Percentiles rank a stretch among this genome's conserved stretches.
Evolutionary conservation across 768 basidiomycete genomes (phyloP).

Genomic region (Termitomyces heimii): DNA sequence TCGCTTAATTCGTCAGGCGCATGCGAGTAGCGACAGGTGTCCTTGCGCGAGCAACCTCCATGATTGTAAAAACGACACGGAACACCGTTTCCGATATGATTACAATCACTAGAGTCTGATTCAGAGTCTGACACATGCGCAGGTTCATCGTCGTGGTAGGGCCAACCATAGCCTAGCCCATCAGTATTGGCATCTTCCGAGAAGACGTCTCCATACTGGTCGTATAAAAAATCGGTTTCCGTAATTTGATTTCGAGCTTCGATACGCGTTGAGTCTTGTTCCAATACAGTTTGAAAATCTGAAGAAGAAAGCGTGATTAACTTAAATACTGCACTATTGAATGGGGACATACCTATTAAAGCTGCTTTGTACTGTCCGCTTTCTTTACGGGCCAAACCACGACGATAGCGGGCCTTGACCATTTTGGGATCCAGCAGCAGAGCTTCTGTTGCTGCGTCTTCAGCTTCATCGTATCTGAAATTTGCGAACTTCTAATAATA

Average conservation of each 20-base stretch:
- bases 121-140: constrained; percentile 25
- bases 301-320: not conserved
- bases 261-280: constrained; percentile 16
- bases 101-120: constrained; percentile 49
- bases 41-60: constrained; percentile 33
- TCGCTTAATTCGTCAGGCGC: constrained; percentile 45
- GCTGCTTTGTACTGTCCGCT: constrained; percentile 19
- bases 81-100: constrained; percentile 37
- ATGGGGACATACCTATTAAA: constrained; percentile 16
- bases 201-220: constrained; percentile 7
- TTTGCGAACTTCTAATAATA: not conserved
- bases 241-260: constrained; percentile 13
- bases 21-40: constrained; percentile 40
- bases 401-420: constrained; percentile 32
- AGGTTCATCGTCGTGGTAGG: constrained; percentile 19
- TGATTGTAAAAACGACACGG: constrained; percentile 53
- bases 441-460: constrained; percentile 29
- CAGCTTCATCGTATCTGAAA: constrained; percentile 32
- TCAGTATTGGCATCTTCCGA: not conserved
- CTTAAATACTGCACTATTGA: not conserved
- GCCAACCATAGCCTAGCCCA: constrained; percentile 8
- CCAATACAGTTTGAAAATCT: constrained; percentile 23
- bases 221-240: constrained; percentile 8
- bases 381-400: constrained; percentile 30
- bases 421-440: constrained; percentile 26